These are phyloP conservation scores for Nothopassalora personata DNA, from an alignment of 2,329 filamentous ascomycete species.

Conservation along the genomic window DNA sequence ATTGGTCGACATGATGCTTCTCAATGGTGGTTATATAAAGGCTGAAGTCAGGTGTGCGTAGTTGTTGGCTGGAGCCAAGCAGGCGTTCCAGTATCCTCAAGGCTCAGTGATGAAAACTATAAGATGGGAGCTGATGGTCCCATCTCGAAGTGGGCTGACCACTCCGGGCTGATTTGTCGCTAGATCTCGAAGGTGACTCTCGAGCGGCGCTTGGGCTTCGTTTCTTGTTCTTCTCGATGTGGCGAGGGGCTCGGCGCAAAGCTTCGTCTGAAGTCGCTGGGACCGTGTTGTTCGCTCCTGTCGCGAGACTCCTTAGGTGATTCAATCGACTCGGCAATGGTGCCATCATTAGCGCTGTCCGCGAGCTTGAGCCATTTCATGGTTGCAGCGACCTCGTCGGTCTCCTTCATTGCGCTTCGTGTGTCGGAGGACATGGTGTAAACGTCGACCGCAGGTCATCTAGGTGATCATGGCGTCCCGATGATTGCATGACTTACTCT, in stretches of 20 bases:
- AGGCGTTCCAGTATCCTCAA: too few relatives aligned
- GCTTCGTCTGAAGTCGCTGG: constrained; percentile 7
- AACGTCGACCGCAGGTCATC: not conserved
- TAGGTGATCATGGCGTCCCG: too few relatives aligned
- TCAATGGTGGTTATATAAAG: too few relatives aligned
- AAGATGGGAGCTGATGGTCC: too few relatives aligned
- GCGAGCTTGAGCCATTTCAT: not conserved
- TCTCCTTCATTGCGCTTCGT: not conserved
- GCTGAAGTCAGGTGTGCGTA: too few relatives aligned
- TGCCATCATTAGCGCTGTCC: not conserved
- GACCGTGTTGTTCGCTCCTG: not conserved
- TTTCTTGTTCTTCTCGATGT: not conserved
- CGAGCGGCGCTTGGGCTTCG: not conserved
- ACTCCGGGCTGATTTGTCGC: not conserved
- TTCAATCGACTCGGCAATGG: not conserved
- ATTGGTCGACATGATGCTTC: too few relatives aligned
- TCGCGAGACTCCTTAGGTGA: not conserved
- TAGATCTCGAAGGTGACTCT: not conserved
- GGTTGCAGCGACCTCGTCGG: not conserved
- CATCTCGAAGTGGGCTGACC: too few relatives aligned
- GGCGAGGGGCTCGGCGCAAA: constrained; percentile 14
- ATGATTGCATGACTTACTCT: not conserved
- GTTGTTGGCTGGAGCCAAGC: too few relatives aligned
- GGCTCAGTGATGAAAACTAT: too few relatives aligned
- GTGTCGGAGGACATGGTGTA: not conserved